Evolutionary conservation across 257 asterid species (phyloP).

Genomic region (Gentiana macrophylla): DNA sequence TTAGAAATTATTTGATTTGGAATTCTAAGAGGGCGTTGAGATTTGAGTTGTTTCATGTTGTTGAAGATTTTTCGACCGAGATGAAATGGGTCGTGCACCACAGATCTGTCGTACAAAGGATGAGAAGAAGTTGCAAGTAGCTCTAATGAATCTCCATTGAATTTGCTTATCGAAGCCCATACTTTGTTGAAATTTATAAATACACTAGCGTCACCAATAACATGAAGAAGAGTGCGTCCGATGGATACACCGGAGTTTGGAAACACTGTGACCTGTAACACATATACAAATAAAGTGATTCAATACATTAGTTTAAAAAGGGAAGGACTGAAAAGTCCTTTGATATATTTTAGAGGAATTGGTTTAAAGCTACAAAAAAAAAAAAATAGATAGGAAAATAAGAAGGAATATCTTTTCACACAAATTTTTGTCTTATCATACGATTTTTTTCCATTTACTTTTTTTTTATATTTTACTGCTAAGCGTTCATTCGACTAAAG

Average conservation of each 20-base stretch:
- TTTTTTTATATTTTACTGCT: too few species aligned
- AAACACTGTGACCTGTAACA: constrained; percentile 22
- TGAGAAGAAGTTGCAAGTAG: neutral
- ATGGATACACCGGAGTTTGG: constrained; percentile 31
- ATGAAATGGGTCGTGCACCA: constrained; percentile 23
- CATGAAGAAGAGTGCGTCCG: constrained; percentile 34
- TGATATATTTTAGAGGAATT: too few species aligned
- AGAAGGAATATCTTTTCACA: too few species aligned
- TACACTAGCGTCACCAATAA: constrained; percentile 11
- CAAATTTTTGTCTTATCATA: too few species aligned
- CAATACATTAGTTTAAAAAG: too few species aligned
- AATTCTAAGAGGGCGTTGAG: constrained; percentile 17
- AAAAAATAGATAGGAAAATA: too few species aligned
- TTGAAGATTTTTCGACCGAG: constrained; percentile 25
- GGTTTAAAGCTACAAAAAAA: too few species aligned
- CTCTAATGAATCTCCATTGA: constrained; percentile 16
- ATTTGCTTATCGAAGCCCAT: constrained; percentile 29
- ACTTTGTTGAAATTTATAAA: constrained; percentile 22
- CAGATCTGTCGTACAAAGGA: constrained; percentile 29
- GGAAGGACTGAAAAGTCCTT: too few species aligned
- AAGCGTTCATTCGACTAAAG: too few species aligned
- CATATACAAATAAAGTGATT: too few species aligned
- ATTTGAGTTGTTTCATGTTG: constrained; percentile 8
- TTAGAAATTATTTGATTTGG: constrained; percentile 14
- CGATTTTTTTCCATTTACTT: too few species aligned